phyloP scores from a whole-genome alignment of 2,329 filamentous ascomycete species.

The Fusarium siculi region DNA sequence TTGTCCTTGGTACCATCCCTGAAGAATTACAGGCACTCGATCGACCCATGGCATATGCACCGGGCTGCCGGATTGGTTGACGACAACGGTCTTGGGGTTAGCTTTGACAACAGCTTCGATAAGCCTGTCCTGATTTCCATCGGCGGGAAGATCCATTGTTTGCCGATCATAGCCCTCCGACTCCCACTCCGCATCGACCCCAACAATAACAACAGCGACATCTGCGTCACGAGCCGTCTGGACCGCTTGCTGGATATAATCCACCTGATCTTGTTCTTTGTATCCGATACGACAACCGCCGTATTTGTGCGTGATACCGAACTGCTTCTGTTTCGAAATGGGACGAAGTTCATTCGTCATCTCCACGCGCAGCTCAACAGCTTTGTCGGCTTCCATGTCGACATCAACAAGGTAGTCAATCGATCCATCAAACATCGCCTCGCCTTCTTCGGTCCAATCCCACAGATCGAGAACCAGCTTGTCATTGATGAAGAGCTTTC shows the following conservation, averaged over 20 bases:
- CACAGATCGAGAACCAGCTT: conserved; percentile 71
- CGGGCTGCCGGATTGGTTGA: conserved; percentile 59
- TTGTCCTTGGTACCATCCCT: conserved; percentile 65
- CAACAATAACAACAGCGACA: conserved; percentile 74
- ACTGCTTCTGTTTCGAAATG: conserved; percentile 66
- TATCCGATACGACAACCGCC: conserved; percentile 79
- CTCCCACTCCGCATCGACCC: conserved; percentile 79
- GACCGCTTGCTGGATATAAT: conserved; percentile 73
- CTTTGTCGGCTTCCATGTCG: conserved; percentile 67
- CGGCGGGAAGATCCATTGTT: conserved; percentile 74
- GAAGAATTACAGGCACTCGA: conserved; percentile 72
- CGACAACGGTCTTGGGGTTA: conserved; percentile 74
- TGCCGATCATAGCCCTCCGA: conserved; percentile 79
- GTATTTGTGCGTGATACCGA: conserved; percentile 70
- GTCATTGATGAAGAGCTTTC: conserved; percentile 69
- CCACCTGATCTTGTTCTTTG: conserved; percentile 70
- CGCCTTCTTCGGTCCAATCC: conserved; percentile 76
- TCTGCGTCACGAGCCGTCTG: conserved; percentile 70
- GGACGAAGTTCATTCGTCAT: conserved; percentile 72
- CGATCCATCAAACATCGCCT: conserved; percentile 77
- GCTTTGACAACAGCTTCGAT: conserved; percentile 70
- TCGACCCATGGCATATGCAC: conserved; percentile 75
- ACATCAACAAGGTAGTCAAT: conserved; percentile 71
- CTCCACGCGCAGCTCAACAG: conserved; percentile 64
- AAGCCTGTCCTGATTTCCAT: conserved; percentile 66